Evolutionary conservation across 331 rosid species (phyloP).

Genomic region (Arachis monticola): DNA sequence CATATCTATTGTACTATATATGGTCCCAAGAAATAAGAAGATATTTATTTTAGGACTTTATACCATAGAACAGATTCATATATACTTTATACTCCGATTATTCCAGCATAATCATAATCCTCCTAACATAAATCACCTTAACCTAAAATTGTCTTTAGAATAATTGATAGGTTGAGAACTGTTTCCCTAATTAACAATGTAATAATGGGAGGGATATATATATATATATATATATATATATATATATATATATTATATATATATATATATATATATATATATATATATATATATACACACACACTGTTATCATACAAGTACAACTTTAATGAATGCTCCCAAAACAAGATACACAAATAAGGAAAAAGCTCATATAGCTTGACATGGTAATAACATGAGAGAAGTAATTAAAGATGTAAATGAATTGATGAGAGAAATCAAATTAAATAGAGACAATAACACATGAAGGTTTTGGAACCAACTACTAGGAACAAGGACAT

Average conservation of each 20-base stretch:
- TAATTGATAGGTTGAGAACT: neutral
- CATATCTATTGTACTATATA: neutral
- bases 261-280: too few relatives aligned
- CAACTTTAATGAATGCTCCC: slow-evolving; percentile 38
- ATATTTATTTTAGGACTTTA: neutral
- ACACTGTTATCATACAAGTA: slow-evolving; percentile 8
- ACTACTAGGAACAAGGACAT: slow-evolving; percentile 42
- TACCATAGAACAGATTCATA: slow-evolving; percentile 8
- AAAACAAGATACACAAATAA: slow-evolving; percentile 37
- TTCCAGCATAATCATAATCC: slow-evolving; percentile 5
- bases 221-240: too few relatives aligned
- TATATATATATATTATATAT: too few relatives aligned
- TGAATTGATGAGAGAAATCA: slow-evolving; percentile 5
- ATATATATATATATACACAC: too few relatives aligned
- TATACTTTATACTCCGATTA: neutral
- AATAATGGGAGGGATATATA: too few relatives aligned
- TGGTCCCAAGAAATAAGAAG: neutral
- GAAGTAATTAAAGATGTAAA: neutral
- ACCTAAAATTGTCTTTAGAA: neutral
- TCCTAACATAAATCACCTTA: neutral
- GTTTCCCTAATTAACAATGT: too few relatives aligned
- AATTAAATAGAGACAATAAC: slow-evolving; percentile 47
- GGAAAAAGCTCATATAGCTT: slow-evolving; percentile 38
- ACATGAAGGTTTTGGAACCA: slow-evolving; percentile 53
- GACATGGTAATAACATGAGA: slow-evolving; percentile 13